These are phyloP conservation scores for Leonotis leonurus DNA, from an alignment of 257 asterid species.

Conservation along the genomic window DNA sequence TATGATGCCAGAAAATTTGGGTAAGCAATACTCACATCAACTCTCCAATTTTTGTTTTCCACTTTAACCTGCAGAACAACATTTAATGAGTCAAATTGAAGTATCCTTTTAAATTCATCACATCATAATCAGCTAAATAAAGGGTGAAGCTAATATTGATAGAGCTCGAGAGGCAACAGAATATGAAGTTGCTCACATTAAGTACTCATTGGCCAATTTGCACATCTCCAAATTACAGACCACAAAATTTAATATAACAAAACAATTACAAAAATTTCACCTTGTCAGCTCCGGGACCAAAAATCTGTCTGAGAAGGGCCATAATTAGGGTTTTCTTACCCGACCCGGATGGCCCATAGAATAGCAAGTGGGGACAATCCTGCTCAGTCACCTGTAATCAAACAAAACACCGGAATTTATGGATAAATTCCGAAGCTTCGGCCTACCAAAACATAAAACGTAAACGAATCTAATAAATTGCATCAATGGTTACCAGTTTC, in stretches of 20 bases:
- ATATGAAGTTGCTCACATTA: neutral
- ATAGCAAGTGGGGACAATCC: slow-evolving; percentile 93
- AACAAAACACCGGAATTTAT: neutral
- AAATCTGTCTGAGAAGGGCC: slow-evolving; percentile 92
- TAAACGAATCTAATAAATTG: neutral
- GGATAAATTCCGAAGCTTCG: neutral
- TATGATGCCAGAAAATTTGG: neutral
- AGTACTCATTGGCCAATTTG: neutral
- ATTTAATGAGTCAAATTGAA: slow-evolving; percentile 9
- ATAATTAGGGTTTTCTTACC: slow-evolving; percentile 96
- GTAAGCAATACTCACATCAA: slow-evolving; percentile 61
- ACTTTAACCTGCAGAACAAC: slow-evolving; percentile 73
- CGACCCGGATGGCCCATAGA: slow-evolving; percentile 93
- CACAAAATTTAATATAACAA: neutral
- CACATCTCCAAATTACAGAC: no score
- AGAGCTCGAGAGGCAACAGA: slow-evolving; percentile 2
- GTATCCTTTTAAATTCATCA: neutral
- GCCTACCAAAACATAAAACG: neutral
- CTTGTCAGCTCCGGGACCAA: slow-evolving; percentile 92
- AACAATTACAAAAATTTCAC: slow-evolving; percentile 19
- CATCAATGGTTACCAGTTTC: slow-evolving; percentile 52
- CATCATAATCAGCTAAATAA: neutral
- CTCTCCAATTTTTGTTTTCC: slow-evolving; percentile 89
- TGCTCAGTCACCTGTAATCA: slow-evolving; percentile 67
- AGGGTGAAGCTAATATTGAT: neutral